phyloP scores from a whole-genome alignment of 805 yeast species.

The Kuraishia piskuri region DNA sequence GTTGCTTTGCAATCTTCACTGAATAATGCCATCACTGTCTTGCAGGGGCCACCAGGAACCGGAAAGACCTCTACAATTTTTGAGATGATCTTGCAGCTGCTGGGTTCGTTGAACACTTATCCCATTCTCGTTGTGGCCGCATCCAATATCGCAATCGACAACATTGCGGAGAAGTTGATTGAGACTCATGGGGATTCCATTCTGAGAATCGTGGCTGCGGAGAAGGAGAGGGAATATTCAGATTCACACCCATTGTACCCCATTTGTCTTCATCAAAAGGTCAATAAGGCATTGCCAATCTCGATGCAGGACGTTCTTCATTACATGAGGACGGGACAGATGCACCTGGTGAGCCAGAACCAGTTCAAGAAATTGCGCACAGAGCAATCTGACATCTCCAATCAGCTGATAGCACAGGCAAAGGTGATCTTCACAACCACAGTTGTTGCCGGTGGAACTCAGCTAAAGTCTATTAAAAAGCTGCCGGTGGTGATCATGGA shows the following conservation, averaged over 20 bases:
- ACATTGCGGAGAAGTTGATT: conserved; percentile 58
- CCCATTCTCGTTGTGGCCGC: conserved; percentile 72
- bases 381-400: conserved; percentile 34
- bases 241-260: conserved; percentile 40
- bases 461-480: conserved; percentile 39
- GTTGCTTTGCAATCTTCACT: conserved; percentile 43
- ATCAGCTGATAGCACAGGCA: conserved; percentile 50
- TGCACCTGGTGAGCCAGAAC: conserved; percentile 21
- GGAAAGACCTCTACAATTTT: conserved; percentile 86
- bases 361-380: conserved; percentile 42
- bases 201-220: conserved; percentile 42
- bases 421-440: conserved; percentile 67
- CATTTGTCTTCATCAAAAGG: conserved; percentile 51
- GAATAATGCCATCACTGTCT: conserved; percentile 45
- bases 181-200: conserved; percentile 26
- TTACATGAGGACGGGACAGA: neutral
- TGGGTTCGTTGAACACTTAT: conserved; percentile 43
- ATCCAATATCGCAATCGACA: conserved; percentile 68
- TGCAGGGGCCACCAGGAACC: conserved; percentile 87
- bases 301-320: neutral
- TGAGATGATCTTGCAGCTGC: conserved; percentile 54
- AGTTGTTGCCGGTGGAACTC: conserved; percentile 63
- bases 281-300: conserved; percentile 9
- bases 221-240: conserved; percentile 48
- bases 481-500: conserved; percentile 67